phyloP scores from a whole-genome alignment of 768 basidiomycete genomes.

The Termitomyces sp. region DNA sequence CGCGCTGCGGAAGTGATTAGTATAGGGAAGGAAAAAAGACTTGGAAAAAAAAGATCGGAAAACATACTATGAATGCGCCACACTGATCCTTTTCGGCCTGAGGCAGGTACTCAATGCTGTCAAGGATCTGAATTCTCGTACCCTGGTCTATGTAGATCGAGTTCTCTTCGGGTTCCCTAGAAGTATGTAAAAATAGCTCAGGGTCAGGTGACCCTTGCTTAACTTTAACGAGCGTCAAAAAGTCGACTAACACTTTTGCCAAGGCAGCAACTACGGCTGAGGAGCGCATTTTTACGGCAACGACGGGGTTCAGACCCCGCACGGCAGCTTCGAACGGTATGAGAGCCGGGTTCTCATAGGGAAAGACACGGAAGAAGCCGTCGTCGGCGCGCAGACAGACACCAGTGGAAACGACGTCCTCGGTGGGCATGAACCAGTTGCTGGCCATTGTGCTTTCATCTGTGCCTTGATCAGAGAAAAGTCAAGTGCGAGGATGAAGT shows the following conservation, averaged over 20 bases:
- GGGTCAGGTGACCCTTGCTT: background rate
- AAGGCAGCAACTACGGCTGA: constrained; percentile 77
- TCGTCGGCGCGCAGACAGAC: constrained; percentile 66
- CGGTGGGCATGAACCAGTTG: constrained; percentile 79
- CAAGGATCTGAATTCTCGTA: constrained; percentile 83
- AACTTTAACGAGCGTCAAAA: background rate
- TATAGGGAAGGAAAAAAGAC: constrained; percentile 4
- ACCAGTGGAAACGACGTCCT: constrained; percentile 67
- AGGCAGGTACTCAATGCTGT: constrained; percentile 60
- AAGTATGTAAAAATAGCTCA: background rate
- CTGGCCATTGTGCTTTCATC: constrained; percentile 60
- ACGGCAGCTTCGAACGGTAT: constrained; percentile 79
- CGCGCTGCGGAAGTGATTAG: constrained; percentile 36
- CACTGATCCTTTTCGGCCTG: constrained; percentile 86
- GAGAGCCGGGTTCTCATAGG: constrained; percentile 73
- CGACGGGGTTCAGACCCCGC: constrained; percentile 73
- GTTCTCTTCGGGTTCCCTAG: constrained; percentile 46
- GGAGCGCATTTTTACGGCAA: constrained; percentile 74
- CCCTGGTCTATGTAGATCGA: constrained; percentile 71
- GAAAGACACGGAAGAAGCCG: constrained; percentile 75
- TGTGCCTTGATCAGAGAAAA: constrained; percentile 21
- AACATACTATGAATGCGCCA: constrained; percentile 69
- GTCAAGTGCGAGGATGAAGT: background rate
- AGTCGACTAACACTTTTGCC: constrained; percentile 52
- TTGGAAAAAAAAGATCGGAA: constrained; percentile 3